Evolutionary conservation across 352 stramenopile genomes (phyloP).

Genomic region (Phytophthora aleatoria): DNA sequence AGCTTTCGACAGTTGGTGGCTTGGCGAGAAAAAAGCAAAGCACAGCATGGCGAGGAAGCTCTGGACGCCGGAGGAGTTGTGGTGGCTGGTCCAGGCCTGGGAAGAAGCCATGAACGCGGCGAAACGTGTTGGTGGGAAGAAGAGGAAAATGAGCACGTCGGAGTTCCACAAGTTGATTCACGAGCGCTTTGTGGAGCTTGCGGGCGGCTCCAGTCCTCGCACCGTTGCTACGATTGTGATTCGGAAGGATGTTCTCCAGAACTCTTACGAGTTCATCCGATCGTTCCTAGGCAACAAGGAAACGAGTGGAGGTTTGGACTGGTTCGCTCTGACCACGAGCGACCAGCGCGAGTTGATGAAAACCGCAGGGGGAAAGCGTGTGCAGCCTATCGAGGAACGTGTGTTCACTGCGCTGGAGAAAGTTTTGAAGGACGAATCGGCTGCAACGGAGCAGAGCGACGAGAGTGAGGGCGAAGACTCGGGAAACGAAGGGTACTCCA

Average conservation of each 20-base stretch:
- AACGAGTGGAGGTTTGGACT: slow-evolving; percentile 7
- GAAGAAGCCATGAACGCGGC: slow-evolving; percentile 4
- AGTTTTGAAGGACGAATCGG: slow-evolving; percentile 5
- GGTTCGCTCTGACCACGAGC: slow-evolving; percentile 14
- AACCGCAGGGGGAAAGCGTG: slow-evolving; percentile 12
- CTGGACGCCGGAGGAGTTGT: slow-evolving; percentile 20
- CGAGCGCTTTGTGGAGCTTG: slow-evolving; percentile 12
- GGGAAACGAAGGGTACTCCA: background rate
- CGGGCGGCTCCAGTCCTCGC: slow-evolving; percentile 11
- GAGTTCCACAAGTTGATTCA: slow-evolving; percentile 16
- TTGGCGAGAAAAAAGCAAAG: slow-evolving; percentile 1
- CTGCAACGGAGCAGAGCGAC: background rate
- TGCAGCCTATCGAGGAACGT: slow-evolving; percentile 18
- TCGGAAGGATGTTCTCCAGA: slow-evolving; percentile 11
- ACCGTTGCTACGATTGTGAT: background rate
- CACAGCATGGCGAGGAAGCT: background rate
- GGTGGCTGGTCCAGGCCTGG: slow-evolving; percentile 22
- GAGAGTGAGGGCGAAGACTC: slow-evolving; percentile 3
- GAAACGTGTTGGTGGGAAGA: background rate
- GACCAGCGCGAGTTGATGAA: slow-evolving; percentile 29
- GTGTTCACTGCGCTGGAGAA: slow-evolving; percentile 15
- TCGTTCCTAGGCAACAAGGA: slow-evolving; percentile 8
- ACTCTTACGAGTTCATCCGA: slow-evolving; percentile 22
- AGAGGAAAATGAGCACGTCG: background rate
- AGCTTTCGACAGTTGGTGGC: slow-evolving; percentile 13